Evolutionary conservation across 257 asterid species (phyloP).

Genomic region (Solanum infundibuliforme): DNA sequence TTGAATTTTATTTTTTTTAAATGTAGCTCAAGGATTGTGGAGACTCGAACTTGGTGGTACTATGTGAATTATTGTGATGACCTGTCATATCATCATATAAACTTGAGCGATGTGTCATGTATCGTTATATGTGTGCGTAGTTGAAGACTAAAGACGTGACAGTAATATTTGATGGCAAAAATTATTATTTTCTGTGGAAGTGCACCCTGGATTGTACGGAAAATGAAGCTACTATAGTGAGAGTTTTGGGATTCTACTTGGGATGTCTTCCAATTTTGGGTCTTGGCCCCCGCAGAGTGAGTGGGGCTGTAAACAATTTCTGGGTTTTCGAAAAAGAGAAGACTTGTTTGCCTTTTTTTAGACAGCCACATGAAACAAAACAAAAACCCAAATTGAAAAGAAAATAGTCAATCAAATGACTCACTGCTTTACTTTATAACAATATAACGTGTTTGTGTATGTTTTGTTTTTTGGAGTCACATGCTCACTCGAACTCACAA

Average conservation of each 20-base stretch:
- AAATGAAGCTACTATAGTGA: neutral
- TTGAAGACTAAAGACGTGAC: neutral
- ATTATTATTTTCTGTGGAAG: neutral
- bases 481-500: neutral
- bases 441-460: neutral
- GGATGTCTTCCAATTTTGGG: neutral
- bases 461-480: too few species aligned
- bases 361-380: conserved; percentile 11
- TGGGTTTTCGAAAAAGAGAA: conserved; percentile 2
- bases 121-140: accelerated
- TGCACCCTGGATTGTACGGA: neutral
- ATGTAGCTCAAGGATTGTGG: neutral
- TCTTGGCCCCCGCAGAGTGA: neutral
- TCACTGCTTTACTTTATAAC: neutral
- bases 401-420: neutral
- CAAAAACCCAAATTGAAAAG: neutral
- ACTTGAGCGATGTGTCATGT: neutral
- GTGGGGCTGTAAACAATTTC: neutral
- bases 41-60: neutral
- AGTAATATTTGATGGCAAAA: too few species aligned
- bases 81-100: neutral
- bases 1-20: too few species aligned
- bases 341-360: conserved; percentile 3
- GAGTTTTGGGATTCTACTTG: neutral
- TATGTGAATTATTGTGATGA: neutral